A percentile compares a stretch with the other conserved stretches of the same genome.
Conservation (phyloP, 2,329 filamentous ascomycete genomes). For the Penicillium sp. region DNA sequence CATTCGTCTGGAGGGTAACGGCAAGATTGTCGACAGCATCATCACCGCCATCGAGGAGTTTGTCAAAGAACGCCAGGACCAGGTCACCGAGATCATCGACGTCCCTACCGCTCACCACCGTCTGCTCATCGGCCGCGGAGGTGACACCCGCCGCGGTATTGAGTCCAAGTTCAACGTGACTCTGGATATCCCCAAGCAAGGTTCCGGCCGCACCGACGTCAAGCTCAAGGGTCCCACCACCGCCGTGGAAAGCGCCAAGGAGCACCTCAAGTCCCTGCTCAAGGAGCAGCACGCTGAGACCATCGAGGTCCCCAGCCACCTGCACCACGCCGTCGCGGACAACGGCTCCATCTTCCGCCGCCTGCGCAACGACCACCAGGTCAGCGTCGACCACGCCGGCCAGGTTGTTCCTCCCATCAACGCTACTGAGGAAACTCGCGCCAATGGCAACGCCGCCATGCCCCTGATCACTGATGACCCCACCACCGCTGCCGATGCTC, state of each 20-base stretch:
- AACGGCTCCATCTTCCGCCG: conserved; percentile 93
- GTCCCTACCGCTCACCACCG: conserved; percentile 89
- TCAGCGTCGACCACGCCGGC: conserved; percentile 89
- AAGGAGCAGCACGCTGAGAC: conserved; percentile 89
- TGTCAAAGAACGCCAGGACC: conserved; percentile 79
- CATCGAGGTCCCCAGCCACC: conserved; percentile 75
- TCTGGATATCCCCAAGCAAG: conserved; percentile 89
- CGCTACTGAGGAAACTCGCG: conserved; percentile 49
- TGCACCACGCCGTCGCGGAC: conserved; percentile 80
- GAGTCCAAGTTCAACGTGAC: conserved; percentile 84
- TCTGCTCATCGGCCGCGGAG: conserved; percentile 85
- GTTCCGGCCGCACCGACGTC: conserved; percentile 78
- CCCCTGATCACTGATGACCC: conserved; percentile 93
- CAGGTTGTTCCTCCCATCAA: conserved; percentile 74
- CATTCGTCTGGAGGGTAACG: conserved; percentile 86
- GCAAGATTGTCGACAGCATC: conserved; percentile 85
- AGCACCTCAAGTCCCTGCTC: conserved; percentile 73
- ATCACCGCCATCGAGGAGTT: conserved; percentile 77
- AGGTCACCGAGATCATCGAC: conserved; percentile 76
- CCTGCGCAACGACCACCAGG: conserved; percentile 80
- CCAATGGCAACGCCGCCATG: conserved; percentile 61
- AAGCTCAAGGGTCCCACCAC: conserved; percentile 79
- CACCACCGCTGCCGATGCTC: conserved; percentile 62
- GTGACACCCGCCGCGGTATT: conserved; percentile 80
- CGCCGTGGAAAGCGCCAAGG: conserved; percentile 82